Conservation (phyloP, 2,329 filamentous ascomycete species). For the Colletotrichum tamarilloi region DNA sequence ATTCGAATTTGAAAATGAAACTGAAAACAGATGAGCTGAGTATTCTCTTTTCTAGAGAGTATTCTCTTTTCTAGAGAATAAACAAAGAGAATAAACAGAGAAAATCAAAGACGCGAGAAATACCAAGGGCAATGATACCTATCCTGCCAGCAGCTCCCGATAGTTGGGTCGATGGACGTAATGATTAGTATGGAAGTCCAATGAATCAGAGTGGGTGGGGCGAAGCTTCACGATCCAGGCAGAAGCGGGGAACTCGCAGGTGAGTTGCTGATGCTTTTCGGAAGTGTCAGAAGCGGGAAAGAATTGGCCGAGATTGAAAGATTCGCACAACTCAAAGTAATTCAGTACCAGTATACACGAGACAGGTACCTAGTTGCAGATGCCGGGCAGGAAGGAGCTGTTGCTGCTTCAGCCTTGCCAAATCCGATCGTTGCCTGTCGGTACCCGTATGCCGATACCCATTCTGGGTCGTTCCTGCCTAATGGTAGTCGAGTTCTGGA, state of each 20-base stretch:
- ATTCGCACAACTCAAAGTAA: not conserved
- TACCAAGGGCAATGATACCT: too few species aligned
- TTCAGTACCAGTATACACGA: too few species aligned
- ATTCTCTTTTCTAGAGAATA: too few species aligned
- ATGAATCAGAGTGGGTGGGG: not conserved
- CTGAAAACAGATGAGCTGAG: not conserved
- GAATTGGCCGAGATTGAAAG: not conserved
- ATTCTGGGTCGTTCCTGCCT: not conserved
- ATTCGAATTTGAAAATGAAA: not conserved
- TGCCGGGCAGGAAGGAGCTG: not conserved
- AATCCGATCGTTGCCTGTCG: slow-evolving; percentile 8
- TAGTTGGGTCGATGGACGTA: not conserved
- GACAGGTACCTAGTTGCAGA: not conserved
- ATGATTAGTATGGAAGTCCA: not conserved
- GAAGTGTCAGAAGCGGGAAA: not conserved
- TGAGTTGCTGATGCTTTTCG: not conserved
- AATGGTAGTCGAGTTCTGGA: not conserved
- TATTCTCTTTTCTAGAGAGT: too few species aligned
- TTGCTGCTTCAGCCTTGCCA: slow-evolving; percentile 7
- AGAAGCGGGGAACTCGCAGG: slow-evolving; percentile 14
- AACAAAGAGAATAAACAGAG: not conserved
- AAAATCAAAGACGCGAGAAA: not conserved
- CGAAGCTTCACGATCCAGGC: slow-evolving; percentile 14
- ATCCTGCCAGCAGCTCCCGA: too few species aligned
- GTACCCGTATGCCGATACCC: not conserved